A percentile compares a stretch with the other conserved stretches of the same genome.
These are phyloP conservation scores for Fonsecaea pedrosoi DNA, from an alignment of 2,329 filamentous ascomycete species.

Conservation along the genomic window DNA sequence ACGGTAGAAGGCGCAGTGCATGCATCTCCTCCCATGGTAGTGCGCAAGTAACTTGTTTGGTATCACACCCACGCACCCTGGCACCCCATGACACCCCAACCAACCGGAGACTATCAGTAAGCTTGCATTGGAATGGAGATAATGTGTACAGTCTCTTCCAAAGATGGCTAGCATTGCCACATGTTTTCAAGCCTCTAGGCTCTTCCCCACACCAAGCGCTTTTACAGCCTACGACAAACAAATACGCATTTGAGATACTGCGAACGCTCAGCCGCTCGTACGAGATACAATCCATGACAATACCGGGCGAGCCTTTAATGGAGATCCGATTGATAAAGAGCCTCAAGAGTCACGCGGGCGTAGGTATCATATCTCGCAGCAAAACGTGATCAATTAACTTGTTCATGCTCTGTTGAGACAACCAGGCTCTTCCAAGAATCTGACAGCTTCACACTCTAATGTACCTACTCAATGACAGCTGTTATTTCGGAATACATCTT, in stretches of 20 bases:
- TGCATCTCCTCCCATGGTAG: neutral
- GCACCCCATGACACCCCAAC: neutral
- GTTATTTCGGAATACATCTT: neutral
- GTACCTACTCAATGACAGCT: neutral
- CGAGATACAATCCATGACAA: neutral
- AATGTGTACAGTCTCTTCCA: neutral
- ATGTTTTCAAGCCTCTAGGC: neutral
- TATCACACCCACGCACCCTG: neutral
- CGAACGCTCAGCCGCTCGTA: neutral
- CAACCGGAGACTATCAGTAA: neutral
- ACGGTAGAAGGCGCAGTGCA: neutral
- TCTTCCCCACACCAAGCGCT: neutral
- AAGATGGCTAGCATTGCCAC: neutral
- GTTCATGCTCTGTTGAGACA: neutral
- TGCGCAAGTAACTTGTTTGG: neutral
- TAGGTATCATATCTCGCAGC: neutral
- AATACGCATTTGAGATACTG: neutral
- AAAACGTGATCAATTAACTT: neutral
- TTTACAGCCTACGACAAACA: neutral
- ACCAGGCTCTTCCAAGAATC: neutral
- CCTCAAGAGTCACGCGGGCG: neutral
- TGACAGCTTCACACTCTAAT: neutral
- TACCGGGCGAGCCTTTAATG: neutral
- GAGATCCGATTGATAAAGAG: neutral
- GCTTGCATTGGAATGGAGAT: neutral